These are phyloP conservation scores for Flaveria linearis DNA, from an alignment of 129 eudicot species.

Conservation along the genomic window DNA sequence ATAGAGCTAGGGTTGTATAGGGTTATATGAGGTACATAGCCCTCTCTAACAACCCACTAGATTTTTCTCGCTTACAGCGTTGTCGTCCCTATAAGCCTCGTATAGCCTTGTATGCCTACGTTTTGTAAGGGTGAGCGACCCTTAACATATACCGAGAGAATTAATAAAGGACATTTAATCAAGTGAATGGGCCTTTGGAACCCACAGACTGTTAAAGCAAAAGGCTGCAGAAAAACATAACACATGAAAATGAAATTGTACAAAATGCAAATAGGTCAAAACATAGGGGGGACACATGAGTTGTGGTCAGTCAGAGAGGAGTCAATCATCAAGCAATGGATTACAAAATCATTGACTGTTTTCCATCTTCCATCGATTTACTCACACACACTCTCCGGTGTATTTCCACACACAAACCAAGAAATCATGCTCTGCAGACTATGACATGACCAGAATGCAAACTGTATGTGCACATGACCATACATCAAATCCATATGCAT, in stretches of 20 bases:
- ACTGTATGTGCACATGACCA: constrained; percentile 43
- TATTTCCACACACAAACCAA: constrained; percentile 39
- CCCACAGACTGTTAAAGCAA: constrained; percentile 31
- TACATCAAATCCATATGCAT: constrained; percentile 16
- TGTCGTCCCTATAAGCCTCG: too few species aligned
- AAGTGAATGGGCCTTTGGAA: constrained; percentile 34
- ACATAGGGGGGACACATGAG: constrained; percentile 41
- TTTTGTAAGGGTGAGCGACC: too few species aligned
- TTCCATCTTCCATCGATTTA: constrained; percentile 35
- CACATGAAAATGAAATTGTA: constrained; percentile 34
- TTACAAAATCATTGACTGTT: constrained; percentile 48
- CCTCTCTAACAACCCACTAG: too few species aligned
- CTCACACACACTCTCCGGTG: constrained; percentile 33
- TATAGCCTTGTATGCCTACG: too few species aligned
- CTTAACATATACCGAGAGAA: too few species aligned
- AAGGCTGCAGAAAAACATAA: constrained; percentile 34
- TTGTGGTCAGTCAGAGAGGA: constrained; percentile 49
- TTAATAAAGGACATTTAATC: background rate
- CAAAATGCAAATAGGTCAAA: constrained; percentile 37
- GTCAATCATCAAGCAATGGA: constrained; percentile 51
- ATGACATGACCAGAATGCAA: constrained; percentile 47
- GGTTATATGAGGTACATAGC: too few species aligned
- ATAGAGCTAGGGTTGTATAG: too few species aligned
- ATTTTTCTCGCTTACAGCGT: too few species aligned
- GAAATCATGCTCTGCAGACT: constrained; percentile 40